These are phyloP conservation scores for Coleophoma cylindrospora DNA, from an alignment of 2,329 filamentous ascomycete species.

Conservation along the genomic window DNA sequence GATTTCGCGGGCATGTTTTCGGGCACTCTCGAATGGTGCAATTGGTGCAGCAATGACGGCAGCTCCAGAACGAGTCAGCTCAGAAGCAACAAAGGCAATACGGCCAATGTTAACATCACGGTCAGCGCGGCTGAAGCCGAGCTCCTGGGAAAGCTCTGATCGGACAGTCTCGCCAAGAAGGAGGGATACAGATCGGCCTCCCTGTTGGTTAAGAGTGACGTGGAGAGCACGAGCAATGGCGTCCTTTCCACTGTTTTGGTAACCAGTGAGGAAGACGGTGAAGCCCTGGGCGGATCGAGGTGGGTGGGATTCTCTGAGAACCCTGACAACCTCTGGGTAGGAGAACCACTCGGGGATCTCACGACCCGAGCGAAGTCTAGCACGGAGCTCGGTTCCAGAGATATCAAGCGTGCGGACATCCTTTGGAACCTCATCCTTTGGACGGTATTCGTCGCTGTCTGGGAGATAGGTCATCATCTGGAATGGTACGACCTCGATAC, in stretches of 20 bases:
- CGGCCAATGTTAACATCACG: constrained; percentile 92
- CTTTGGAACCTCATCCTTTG: constrained; percentile 81
- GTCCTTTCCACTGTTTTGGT: constrained; percentile 96
- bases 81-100: constrained; percentile 92
- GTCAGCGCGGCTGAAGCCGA: constrained; percentile 91
- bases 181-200: constrained; percentile 88
- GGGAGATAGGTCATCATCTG: constrained; percentile 99
- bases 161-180: constrained; percentile 95
- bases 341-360: constrained; percentile 99
- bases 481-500: constrained; percentile 98
- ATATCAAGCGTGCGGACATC: constrained; percentile 85
- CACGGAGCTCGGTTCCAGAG: constrained; percentile 84
- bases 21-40: constrained; percentile 79
- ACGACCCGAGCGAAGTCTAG: constrained; percentile 82
- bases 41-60: constrained; percentile 97
- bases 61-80: constrained; percentile 87
- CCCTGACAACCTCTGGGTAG: constrained; percentile 96
- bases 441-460: constrained; percentile 93
- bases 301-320: constrained; percentile 94
- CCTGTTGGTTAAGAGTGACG: constrained; percentile 96
- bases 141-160: constrained; percentile 85
- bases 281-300: constrained; percentile 89
- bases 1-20: constrained; percentile 74
- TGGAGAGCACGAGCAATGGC: constrained; percentile 92
- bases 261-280: constrained; percentile 96